Percentiles rank a stretch among this genome's conserved stretches.
These are phyloP conservation scores for Candolleomyces aberdarensis DNA, from an alignment of 768 basidiomycete genomes.

Conservation along the genomic window DNA sequence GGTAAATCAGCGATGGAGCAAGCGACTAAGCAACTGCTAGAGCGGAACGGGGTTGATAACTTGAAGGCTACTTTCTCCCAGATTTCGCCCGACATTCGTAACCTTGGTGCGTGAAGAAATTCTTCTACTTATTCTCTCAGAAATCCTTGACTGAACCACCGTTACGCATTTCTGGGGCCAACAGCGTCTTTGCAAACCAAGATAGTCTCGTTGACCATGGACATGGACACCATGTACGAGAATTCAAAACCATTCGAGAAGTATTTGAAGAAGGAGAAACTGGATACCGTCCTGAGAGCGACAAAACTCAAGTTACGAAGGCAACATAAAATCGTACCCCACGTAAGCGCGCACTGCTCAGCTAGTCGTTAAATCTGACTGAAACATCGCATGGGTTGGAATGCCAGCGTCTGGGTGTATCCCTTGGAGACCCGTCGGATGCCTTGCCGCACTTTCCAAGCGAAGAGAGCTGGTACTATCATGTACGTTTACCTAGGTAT, in stretches of 20 bases:
- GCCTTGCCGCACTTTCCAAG: slow-evolving; percentile 28
- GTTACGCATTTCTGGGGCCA: not conserved
- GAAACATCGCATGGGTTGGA: not conserved
- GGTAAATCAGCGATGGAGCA: not conserved
- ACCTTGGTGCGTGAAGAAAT: too few relatives aligned
- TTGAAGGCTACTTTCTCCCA: slow-evolving; percentile 6
- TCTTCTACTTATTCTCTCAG: too few relatives aligned
- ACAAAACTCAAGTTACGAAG: slow-evolving; percentile 21
- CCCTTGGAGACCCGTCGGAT: slow-evolving; percentile 10
- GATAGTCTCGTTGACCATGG: not conserved
- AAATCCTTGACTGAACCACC: too few relatives aligned
- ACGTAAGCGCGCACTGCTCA: slow-evolving; percentile 23
- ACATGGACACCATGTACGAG: slow-evolving; percentile 27
- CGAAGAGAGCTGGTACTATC: slow-evolving; percentile 30
- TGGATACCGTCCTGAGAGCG: slow-evolving; percentile 17
- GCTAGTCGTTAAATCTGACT: not conserved
- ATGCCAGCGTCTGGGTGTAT: not conserved
- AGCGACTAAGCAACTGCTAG: not conserved
- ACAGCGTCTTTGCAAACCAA: not conserved
- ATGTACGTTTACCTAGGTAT: slow-evolving; percentile 13
- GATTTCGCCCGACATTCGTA: not conserved
- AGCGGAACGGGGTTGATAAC: not conserved
- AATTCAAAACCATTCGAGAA: slow-evolving; percentile 32
- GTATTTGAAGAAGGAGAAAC: slow-evolving; percentile 28
- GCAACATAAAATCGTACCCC: slow-evolving; percentile 34